Percentiles rank a stretch among this genome's conserved stretches.
These are phyloP conservation scores for Naganishia antarctica DNA, from an alignment of 768 basidiomycete species.

Conservation along the genomic window DNA sequence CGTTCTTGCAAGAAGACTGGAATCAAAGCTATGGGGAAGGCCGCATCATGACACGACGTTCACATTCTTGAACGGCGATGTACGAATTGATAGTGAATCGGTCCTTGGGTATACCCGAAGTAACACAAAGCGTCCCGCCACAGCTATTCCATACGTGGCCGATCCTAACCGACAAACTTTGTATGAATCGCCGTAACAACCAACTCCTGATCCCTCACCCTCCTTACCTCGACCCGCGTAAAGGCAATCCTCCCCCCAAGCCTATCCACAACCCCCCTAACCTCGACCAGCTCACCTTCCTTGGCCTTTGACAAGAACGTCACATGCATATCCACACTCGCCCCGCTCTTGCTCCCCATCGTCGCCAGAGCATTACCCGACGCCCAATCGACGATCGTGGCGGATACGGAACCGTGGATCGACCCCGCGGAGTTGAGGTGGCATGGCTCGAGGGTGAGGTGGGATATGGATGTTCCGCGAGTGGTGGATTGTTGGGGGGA, in stretches of 20 bases:
- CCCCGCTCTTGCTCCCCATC: slow-evolving; percentile 19
- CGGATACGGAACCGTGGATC: slow-evolving; percentile 26
- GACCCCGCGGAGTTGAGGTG: slow-evolving; percentile 26
- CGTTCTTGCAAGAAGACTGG: no score
- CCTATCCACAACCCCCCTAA: slow-evolving; percentile 21
- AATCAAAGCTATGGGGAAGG: no score
- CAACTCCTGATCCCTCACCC: slow-evolving; percentile 15
- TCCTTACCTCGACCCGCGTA: slow-evolving; percentile 23
- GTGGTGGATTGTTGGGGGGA: slow-evolving; percentile 12
- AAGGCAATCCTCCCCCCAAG: slow-evolving; percentile 25
- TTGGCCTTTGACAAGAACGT: slow-evolving; percentile 23
- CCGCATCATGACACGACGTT: no score
- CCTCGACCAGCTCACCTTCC: slow-evolving; percentile 17
- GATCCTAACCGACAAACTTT: slow-evolving; percentile 26
- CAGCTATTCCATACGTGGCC: no score
- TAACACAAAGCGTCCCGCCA: no score
- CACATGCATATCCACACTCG: slow-evolving; percentile 28
- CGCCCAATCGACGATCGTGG: slow-evolving; percentile 28
- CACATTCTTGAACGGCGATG: no score
- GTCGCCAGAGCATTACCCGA: slow-evolving; percentile 27
- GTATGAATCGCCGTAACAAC: slow-evolving; percentile 25
- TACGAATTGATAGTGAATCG: no score
- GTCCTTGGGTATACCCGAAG: no score
- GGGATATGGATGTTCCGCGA: slow-evolving; percentile 5
- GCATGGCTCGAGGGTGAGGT: slow-evolving; percentile 15